These are phyloP conservation scores for Neckera pumila DNA, from an alignment of 225 moss, liverwort and hornwort genomes.

Conservation along the genomic window DNA sequence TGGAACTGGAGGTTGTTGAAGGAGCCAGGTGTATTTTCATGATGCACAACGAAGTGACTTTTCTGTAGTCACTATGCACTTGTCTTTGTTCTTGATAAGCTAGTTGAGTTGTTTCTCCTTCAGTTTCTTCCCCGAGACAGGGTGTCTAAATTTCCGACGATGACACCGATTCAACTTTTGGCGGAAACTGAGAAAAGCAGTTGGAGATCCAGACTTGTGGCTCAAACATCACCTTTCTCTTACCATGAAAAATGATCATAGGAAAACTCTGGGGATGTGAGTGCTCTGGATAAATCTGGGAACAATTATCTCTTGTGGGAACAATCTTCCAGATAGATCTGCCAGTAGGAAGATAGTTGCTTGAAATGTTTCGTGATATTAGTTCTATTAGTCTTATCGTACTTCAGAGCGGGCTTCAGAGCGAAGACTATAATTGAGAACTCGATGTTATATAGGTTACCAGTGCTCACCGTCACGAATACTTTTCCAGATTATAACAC, in stretches of 20 bases:
- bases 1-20: neutral
- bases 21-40: neutral
- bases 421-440: neutral
- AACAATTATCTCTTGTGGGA: neutral
- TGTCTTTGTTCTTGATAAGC: neutral
- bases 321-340: neutral
- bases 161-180: conserved; percentile 69
- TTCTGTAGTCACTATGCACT: neutral
- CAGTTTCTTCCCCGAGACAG: conserved; percentile 94
- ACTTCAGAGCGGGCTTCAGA: neutral
- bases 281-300: neutral
- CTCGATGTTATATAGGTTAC: neutral
- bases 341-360: neutral
- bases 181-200: conserved; percentile 88
- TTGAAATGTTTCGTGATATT: neutral
- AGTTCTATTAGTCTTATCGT: neutral
- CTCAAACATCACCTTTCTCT: conserved; percentile 36
- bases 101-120: neutral
- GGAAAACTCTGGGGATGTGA: conserved; percentile 59
- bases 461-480: neutral
- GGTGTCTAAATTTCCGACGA: conserved; percentile 75
- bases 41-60: neutral
- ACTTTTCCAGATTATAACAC: conserved; percentile 14
- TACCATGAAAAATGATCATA: conserved; percentile 36
- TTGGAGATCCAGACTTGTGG: conserved; percentile 76